phyloP scores from a whole-genome alignment of 78 protist species.

The Parvularia atlantis region DNA sequence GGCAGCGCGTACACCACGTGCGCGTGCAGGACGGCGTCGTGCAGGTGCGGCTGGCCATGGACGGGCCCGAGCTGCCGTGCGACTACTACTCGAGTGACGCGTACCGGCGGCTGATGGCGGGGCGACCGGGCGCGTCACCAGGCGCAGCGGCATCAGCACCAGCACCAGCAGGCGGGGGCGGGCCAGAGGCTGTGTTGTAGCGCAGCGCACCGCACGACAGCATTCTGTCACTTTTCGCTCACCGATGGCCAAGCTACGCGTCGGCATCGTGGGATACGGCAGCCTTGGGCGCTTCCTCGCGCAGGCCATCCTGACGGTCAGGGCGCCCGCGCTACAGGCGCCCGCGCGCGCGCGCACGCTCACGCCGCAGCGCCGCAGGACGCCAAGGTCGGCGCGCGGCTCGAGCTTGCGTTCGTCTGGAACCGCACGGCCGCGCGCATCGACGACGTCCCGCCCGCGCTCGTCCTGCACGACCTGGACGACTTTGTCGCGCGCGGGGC shows the following conservation, averaged over 20 bases:
- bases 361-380: background rate
- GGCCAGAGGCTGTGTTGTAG: no score
- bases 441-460: background rate
- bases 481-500: background rate
- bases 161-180: no score
- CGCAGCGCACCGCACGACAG: no score
- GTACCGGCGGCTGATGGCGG: no score
- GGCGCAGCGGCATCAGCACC: no score
- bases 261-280: conserved; percentile 29
- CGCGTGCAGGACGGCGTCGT: no score
- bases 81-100: no score
- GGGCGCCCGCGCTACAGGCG: background rate
- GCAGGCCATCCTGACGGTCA: background rate
- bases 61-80: no score
- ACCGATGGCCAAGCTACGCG: background rate
- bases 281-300: conserved; percentile 1
- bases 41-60: no score
- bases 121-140: no score
- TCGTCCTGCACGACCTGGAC: conserved; percentile 6
- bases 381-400: background rate
- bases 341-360: background rate
- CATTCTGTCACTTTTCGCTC: no score
- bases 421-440: conserved; percentile 12
- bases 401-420: conserved; percentile 31
- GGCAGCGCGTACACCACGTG: no score